A percentile compares a stretch with the other conserved stretches of the same genome.
Evolutionary conservation across 2,329 filamentous ascomycete species (phyloP).

Genomic region (Cytospora schulzeri): DNA sequence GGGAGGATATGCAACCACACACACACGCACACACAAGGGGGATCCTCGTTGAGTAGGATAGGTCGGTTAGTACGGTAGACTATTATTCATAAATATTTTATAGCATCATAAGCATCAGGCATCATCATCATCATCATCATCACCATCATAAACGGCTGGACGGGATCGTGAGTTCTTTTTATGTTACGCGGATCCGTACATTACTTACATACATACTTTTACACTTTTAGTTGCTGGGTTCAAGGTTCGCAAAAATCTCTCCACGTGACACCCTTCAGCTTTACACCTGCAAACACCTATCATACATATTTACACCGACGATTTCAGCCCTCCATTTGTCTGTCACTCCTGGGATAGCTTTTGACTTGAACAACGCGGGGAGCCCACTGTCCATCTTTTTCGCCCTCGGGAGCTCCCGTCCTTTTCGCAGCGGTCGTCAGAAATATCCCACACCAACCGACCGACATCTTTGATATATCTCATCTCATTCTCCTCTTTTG

Average conservation of each 20-base stretch:
- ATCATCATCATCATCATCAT: too few species aligned
- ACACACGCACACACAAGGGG: too few species aligned
- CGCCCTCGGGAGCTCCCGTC: not conserved
- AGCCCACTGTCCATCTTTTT: not conserved
- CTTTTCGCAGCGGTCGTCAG: not conserved
- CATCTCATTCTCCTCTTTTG: not conserved
- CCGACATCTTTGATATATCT: not conserved
- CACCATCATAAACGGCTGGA: too few species aligned
- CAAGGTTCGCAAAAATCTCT: not conserved
- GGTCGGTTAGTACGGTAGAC: too few species aligned
- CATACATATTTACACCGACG: too few species aligned
- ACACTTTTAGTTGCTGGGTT: not conserved
- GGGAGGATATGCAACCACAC: too few species aligned
- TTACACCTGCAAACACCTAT: conserved; percentile 1
- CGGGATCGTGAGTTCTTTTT: too few species aligned
- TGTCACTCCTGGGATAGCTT: not conserved
- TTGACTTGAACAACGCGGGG: not conserved
- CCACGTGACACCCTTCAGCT: conserved; percentile 24
- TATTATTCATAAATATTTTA: not conserved
- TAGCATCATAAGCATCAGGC: not conserved
- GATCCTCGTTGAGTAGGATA: not conserved
- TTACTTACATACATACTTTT: not conserved
- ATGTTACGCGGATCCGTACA: too few species aligned
- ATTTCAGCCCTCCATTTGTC: too few species aligned
- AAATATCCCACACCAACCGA: not conserved